Evolutionary conservation across 2,329 filamentous ascomycete species (phyloP), one percentile per base, ranked within the genome.

Genomic region (Pseudopyrenochaeta lycopersici): DNA sequence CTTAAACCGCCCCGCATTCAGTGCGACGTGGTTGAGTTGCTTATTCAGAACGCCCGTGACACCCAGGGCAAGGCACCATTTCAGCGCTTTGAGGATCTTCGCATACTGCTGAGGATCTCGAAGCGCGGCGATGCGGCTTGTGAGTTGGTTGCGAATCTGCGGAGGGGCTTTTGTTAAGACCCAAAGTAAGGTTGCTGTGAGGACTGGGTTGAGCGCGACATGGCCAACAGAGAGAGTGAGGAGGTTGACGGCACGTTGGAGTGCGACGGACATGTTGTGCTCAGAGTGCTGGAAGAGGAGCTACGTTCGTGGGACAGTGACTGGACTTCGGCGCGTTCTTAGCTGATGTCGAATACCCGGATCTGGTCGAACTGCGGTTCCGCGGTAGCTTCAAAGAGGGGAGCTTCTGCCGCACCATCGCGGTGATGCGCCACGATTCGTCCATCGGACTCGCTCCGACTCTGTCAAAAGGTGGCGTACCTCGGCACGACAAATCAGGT

Each of bases 1-100:
- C 42, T 59, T 64, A 10, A 76, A 44, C 11, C 73, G 70, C 66
- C 76, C 80, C 39, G 75, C 72, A 67, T 81, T 75, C 20, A 75
- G 58, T 17, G 74, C 73, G 11, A 72, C 46, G 7, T 60, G 54
- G 29, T 74, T 76, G 4, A 76, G 56, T 29, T 60, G 54, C 15
- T 56, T 54, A 36, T 75, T 75, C 20, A 65, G 46, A 1, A 52
- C 62, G 58, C 56, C 62, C 42, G 66, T 51, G 2, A 78, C 33
- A 3, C 78, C 77, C 6, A 74, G 44, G 1, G 60, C 64, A 15
- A 76, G 54, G 15, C 73, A 59, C 63, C 61, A 63, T 36, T 73
- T 73, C 33, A 76, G 54, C 1, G 55, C 56, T 20, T 63, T 70
- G 18, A 71, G 42, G 32, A 73, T 47, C 12, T 45, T 54, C 3